Conservation (phyloP, 2,329 filamentous ascomycete species). For the Penicillium occitanis region DNA sequence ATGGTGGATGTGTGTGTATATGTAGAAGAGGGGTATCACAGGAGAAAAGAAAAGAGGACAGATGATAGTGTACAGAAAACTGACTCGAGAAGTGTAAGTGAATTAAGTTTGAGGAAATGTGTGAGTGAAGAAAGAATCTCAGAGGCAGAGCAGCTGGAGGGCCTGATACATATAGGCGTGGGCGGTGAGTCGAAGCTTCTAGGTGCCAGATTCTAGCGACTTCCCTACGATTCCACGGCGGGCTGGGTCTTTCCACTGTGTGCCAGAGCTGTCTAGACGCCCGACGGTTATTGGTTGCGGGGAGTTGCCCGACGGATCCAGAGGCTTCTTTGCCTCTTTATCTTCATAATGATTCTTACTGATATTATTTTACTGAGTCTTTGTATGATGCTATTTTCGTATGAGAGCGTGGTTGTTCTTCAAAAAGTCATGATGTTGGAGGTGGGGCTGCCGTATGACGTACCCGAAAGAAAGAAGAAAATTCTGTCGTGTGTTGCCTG, state of each 20-base stretch:
- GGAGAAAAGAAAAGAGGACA: background rate
- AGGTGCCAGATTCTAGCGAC: constrained; percentile 39
- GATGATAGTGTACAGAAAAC: constrained; percentile 19
- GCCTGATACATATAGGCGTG: constrained; percentile 40
- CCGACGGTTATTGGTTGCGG: background rate
- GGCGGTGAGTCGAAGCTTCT: constrained; percentile 40
- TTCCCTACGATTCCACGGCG: constrained; percentile 35
- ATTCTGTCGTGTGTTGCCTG: background rate
- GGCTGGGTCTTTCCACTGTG: constrained; percentile 40
- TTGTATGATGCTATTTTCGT: background rate
- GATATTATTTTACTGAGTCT: background rate
- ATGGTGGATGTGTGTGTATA: constrained; percentile 28
- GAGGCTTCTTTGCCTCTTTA: constrained; percentile 12
- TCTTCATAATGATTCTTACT: background rate
- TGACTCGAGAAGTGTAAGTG: background rate
- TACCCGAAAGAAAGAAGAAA: background rate
- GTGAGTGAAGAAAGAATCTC: constrained; percentile 19
- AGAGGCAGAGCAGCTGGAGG: constrained; percentile 20
- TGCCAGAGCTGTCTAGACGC: constrained; percentile 21
- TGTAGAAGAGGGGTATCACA: constrained; percentile 17
- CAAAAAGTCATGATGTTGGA: background rate
- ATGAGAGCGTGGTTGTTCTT: background rate
- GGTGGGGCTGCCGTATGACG: background rate
- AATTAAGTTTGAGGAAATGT: background rate
- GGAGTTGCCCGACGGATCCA: background rate